Percentiles rank a stretch among this genome's conserved stretches.
Conservation (phyloP, 2,329 filamentous ascomycete species). For the Neurospora crassa region DNA sequence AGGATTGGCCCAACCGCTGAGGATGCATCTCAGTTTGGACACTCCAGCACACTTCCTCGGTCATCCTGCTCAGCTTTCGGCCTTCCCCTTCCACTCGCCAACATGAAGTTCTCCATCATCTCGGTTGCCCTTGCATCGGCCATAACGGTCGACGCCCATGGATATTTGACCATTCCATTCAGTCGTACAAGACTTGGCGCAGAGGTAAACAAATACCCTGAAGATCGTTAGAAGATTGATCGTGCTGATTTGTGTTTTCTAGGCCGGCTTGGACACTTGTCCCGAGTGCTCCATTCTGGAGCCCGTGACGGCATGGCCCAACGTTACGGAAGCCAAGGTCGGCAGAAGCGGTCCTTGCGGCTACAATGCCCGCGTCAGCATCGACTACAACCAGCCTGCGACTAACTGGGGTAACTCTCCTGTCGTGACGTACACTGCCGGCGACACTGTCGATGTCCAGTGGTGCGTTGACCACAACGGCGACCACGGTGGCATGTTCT, state of each 20-base stretch:
- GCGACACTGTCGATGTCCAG: constrained; percentile 37
- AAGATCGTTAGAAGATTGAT: background rate
- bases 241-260: constrained; percentile 5
- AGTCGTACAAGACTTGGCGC: constrained; percentile 35
- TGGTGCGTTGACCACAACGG: constrained; percentile 49
- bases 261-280: constrained; percentile 40
- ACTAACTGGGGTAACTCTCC: constrained; percentile 32
- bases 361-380: constrained; percentile 41
- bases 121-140: constrained; percentile 7
- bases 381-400: constrained; percentile 42
- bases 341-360: constrained; percentile 41
- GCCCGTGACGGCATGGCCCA: constrained; percentile 40
- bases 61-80: background rate
- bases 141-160: constrained; percentile 27
- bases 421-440: constrained; percentile 34
- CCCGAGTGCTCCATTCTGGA: constrained; percentile 46
- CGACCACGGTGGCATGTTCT: constrained; percentile 48
- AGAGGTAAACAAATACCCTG: constrained; percentile 24
- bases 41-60: background rate
- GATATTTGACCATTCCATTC: constrained; percentile 32
- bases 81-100: background rate
- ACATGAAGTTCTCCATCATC: constrained; percentile 13
- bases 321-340: constrained; percentile 34
- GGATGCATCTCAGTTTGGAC: background rate
- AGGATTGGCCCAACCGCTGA: background rate